Conservation (phyloP, 805 yeast genomes). For the Candida koratica region DNA sequence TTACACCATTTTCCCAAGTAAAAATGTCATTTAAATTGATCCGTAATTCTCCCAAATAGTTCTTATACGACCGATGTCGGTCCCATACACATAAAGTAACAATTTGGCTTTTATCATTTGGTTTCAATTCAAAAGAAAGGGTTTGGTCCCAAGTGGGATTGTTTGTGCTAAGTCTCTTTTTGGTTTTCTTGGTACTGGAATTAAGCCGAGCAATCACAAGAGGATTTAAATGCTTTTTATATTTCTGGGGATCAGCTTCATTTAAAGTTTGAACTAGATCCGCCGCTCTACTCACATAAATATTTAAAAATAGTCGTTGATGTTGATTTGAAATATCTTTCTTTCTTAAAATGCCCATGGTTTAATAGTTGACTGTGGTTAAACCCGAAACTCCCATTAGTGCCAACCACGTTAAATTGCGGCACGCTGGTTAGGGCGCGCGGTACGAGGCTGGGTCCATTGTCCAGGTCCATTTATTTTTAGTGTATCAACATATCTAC, state of each 20-base stretch:
- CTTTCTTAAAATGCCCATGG: conserved; percentile 1
- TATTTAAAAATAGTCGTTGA: conserved; percentile 14
- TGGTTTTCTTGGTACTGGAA: conserved; percentile 24
- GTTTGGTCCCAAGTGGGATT: conserved; percentile 41
- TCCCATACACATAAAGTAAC: conserved; percentile 39
- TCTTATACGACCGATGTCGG: conserved; percentile 32
- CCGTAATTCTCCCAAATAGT: conserved; percentile 40
- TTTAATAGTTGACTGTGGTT: background rate
- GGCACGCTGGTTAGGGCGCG: background rate
- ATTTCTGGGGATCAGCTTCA: conserved; percentile 3
- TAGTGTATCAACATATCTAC: conserved; percentile 81
- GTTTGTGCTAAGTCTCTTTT: conserved; percentile 28
- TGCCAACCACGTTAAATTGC: background rate
- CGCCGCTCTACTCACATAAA: conserved; percentile 38
- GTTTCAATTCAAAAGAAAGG: conserved; percentile 28
- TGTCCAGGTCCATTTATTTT: conserved; percentile 40
- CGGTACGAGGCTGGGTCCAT: background rate
- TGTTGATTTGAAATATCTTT: background rate
- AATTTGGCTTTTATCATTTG: conserved; percentile 26
- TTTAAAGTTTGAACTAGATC: conserved; percentile 25
- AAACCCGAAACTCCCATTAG: conserved; percentile 5
- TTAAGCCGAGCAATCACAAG: conserved; percentile 35
- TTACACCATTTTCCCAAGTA: conserved; percentile 12
- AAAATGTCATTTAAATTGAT: conserved; percentile 29
- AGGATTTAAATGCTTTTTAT: conserved; percentile 25